Evolutionary conservation across 345 rosid genomes (phyloP), one percentile per base, ranked within the genome.

Genomic region (Sonneratia caseolaris): DNA sequence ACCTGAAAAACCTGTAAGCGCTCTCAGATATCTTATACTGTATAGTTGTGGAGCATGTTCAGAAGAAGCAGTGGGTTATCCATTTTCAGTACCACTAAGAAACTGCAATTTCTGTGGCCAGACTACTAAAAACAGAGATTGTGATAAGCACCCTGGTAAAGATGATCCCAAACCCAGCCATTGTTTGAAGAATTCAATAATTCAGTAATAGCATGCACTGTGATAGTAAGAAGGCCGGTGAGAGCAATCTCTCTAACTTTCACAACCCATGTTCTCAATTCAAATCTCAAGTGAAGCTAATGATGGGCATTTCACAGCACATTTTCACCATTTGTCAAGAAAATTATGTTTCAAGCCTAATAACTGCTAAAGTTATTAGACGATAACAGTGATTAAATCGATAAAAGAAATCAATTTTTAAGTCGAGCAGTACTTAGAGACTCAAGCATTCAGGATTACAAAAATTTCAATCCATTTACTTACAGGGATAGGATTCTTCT

Each of bases 401-500:
- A 27, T 27, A 27, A 27, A 27, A 27, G 32, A 27, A 27, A 27
- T 27, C 0, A 27, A 27, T 27, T 27, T 27, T 27, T 27, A 27
- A 27, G 32, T 12, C 4, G 9, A 55, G 12, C 21, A 19, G 62
- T 21, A 22, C 62, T 21, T 19, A 1, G 10, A 0, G 7, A 56
- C n/a, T 55, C 22, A 56, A 56, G 24, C 24, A 56, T 11, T 16
- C 24, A 19, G 24, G 61, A 56, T 5, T 19, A 56, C 2, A 19
- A 22, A 43, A 24, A 16, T 6, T 45, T 66, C 66, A 11, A 3
- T 47, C 70, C 24, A 65, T 69, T 22, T 7, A 78, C 87, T 77
- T 77, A 94, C 98, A 57, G 97, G 97, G 76, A 90, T 93, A 13
- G 98, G 98, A 67, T 94, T 77, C 98, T 87, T 83, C 97, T 83